Conservation (phyloP, 345 rosid genomes). For the Laguncularia racemosa region DNA sequence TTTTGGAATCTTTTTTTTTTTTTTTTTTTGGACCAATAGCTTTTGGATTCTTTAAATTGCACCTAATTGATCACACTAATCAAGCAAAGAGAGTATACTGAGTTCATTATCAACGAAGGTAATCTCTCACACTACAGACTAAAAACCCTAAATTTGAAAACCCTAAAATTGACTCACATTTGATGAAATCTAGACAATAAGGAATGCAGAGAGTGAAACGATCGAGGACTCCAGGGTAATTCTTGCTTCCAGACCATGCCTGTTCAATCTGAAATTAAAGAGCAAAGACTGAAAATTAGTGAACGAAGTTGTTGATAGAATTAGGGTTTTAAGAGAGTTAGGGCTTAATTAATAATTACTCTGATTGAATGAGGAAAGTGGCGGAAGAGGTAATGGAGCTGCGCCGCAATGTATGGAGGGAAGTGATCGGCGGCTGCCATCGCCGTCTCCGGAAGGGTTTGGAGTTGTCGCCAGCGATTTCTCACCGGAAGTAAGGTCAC, state of each 20-base stretch:
- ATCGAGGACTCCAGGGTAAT: conserved; percentile 45
- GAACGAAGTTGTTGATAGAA: neutral
- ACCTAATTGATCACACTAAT: too few species aligned
- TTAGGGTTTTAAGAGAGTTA: neutral
- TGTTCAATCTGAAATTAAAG: conserved; percentile 63
- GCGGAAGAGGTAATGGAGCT: conserved; percentile 70
- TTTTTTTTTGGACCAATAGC: too few species aligned
- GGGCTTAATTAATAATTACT: conserved; percentile 25
- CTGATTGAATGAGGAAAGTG: conserved; percentile 52
- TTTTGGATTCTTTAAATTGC: too few species aligned
- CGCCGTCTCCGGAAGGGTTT: too few species aligned
- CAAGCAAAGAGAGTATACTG: too few species aligned
- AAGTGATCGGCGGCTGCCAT: conserved; percentile 42
- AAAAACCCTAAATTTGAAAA: neutral
- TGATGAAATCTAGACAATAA: conserved; percentile 71
- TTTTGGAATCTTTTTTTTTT: too few species aligned
- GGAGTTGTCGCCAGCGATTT: too few species aligned
- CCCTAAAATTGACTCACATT: conserved; percentile 45
- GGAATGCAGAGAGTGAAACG: conserved; percentile 89
- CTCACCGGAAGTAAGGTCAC: too few species aligned
- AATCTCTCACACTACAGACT: too few species aligned
- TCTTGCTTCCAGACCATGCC: conserved; percentile 72
- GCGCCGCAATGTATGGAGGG: conserved; percentile 72
- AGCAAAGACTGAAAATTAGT: neutral
- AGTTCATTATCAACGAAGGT: too few species aligned